A percentile compares a stretch with the other conserved stretches of the same genome.
phyloP scores from a whole-genome alignment of 176 grass and related monocot species.

The Zoysia japonica region DNA sequence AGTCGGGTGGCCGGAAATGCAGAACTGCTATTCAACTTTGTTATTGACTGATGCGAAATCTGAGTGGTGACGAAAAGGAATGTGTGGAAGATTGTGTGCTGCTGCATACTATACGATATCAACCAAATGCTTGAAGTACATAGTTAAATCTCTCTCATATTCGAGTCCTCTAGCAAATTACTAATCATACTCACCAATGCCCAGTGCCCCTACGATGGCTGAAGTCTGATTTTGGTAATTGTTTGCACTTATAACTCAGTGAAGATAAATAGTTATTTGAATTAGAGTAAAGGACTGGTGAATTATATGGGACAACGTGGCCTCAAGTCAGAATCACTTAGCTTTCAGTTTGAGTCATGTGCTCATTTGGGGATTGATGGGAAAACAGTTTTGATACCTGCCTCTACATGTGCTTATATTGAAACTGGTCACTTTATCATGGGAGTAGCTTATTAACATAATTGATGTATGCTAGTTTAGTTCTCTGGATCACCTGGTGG shows the following conservation, averaged over 20 bases:
- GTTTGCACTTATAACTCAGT: neutral
- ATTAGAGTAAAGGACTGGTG: no score
- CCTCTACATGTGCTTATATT: neutral
- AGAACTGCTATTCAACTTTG: neutral
- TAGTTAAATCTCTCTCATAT: neutral
- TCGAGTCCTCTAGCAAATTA: neutral
- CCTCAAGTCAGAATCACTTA: neutral
- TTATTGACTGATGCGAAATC: neutral
- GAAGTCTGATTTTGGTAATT: neutral
- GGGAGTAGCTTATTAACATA: neutral
- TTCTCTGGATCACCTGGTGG: neutral
- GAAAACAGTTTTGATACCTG: neutral
- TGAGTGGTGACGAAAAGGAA: neutral
- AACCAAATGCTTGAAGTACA: neutral
- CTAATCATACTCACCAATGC: neutral
- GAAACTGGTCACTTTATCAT: neutral
- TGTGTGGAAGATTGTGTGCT: neutral
- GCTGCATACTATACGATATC: neutral
- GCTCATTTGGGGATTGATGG: neutral
- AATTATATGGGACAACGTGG: neutral
- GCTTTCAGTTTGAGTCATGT: neutral
- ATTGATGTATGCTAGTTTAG: neutral
- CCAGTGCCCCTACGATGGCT: no score
- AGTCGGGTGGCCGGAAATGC: neutral
- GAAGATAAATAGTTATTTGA: no score